Base-by-base conservation (phyloP, 2,329 filamentous ascomycete species). In the Beauveria varroae region DNA sequence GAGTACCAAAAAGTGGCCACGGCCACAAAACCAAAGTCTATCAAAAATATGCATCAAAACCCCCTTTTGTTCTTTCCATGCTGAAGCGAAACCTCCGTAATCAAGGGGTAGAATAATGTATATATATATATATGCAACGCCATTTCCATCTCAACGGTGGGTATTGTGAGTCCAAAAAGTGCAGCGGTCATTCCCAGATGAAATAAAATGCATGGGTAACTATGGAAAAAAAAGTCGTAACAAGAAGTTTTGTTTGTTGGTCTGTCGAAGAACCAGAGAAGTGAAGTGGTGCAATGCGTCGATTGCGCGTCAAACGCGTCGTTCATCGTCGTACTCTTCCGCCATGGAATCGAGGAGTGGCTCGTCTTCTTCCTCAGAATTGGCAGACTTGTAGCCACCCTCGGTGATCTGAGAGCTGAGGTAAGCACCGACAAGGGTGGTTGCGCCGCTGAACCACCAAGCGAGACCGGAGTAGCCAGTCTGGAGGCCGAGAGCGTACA, bases 361-460 rank as follows among this genome's bases (percentile, higher is more conserved):
- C 5, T 71, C 68, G 22, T 73, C 73, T 63, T 80, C 79, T 51
- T 78, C 76, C 22, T 75, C 73, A 16, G 68, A 70, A 44, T 68
- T 68, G 64, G 70, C 76, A 60, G 78, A 74, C 55, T 79, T 75
- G 59, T 76, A 73, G 14, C 79, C 77, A 16, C 82, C 79, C 68
- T 93, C 89, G 41, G 85, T 85, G 74, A 97, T 89, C 71, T 85
- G 86, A 63, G 91, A 80, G 72, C 89, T 90, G 68, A 95, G 79
- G 56, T 89, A 76, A 1, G 88, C 90, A 51, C 93, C 95, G 16
- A 86, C 73, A 12, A 91, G 75, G 40, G 91, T 90, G 37, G 97
- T 85, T 3, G 89, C 68, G 9, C 89, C 91, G 65, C 88, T 93
- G 64, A 86, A 87, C 95, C 95, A 99, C 93, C 95, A 99, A 0